Base-by-base conservation (phyloP, 139 green algal genomes). In the Trebouxia sp. region DNA sequence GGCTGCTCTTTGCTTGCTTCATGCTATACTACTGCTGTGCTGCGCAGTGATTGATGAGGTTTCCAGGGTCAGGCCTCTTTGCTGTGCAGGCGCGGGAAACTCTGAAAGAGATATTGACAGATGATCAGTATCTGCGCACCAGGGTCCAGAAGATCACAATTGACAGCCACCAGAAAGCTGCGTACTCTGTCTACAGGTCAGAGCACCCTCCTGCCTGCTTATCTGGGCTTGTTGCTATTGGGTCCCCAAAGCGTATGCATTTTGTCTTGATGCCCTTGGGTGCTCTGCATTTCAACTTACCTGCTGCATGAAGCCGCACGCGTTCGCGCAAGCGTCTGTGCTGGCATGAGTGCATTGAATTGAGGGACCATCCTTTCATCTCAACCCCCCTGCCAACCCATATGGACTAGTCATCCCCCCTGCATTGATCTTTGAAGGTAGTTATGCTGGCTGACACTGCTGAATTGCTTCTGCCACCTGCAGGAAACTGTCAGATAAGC, bases 131-230 rank as follows among this genome's bases (percentile, higher is more conserved):
- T 58, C 80, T 97, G 69, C 41, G 78, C 42, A 28, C 76, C 5
- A 79, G 55, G 5, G 83, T 84, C 32, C 14, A 65, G 12, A 11
- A n/a, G 0, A 50, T 94, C 32, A 75, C 70, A 4, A 86, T 97
- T 62, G 51, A 84, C 41, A 76, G 83, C 0, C 76, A 72, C 28
- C 83, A 84, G 50, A 96, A 94, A 76, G 82, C 91, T 30, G 51
- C 91, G 0, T 97, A 93, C 82, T 86, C 91, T 24, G 42, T 94
- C 0, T 96, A 94, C 83, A 87, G 67, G 86, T 85, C 39, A 70
- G 82, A 4, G 20, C 9, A 17, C 9, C 15, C 37, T 45, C 7
- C 47, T 50, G 0, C 30, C 26, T 38, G 15, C 35, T 15, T 43
- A 58, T 17, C 6, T 62, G 70, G 4, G 28, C 11, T 24, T 48